Evolutionary conservation across 2,329 filamentous ascomycete genomes (phyloP), one percentile per base, ranked within the genome.

Genomic region (Gnomoniopsis smithogilvyi): DNA sequence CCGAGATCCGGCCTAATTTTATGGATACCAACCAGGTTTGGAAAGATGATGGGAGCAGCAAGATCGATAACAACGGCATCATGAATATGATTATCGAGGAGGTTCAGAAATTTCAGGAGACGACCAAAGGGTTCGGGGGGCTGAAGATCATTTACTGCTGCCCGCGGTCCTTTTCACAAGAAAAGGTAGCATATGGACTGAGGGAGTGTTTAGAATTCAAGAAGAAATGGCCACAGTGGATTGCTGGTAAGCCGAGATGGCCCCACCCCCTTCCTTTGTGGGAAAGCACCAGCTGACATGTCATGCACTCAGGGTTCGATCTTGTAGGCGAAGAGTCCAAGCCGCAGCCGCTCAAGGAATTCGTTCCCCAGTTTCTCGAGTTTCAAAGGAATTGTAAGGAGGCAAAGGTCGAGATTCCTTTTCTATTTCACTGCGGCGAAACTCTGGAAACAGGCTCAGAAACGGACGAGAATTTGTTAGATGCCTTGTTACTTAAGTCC

Each of bases 381-480:
- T 84, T 86, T 64, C 68, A 74, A 51, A 66, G 73, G 24, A 75
- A 75, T 8, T 85, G 83, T 66, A 65, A 72, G 36, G 59, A 65
- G 3, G 67, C 77, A 17, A 46, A 62, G 3, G 56, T 56, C 33
- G 60, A 62, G 50, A 50, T 62, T 1, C 61, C 61, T 0, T 84
- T 83, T 43, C 58, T 62, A 10, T 62, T 62, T 54, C 61, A 62
- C 51, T 62, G 89, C 63, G 89, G 89, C 24, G 89, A 92, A 73
- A 90, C 89, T 1, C 76, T 90, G 4, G 85, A 90, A 33, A 79
- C 82, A 10, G 88, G 87, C 41, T 80, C 79, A 24, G 81, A 85
- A 6, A 79, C 80, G 1, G 86, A 91, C 63, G 85, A 81, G 19
- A 92, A 92, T 67, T 74, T 92, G 0, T 78, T 87, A 52, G 88